Evolutionary conservation across 1,284 basidiomycete genomes (phyloP), one percentile per base, ranked within the genome.

Genomic region (Ustilago shanxiensis): DNA sequence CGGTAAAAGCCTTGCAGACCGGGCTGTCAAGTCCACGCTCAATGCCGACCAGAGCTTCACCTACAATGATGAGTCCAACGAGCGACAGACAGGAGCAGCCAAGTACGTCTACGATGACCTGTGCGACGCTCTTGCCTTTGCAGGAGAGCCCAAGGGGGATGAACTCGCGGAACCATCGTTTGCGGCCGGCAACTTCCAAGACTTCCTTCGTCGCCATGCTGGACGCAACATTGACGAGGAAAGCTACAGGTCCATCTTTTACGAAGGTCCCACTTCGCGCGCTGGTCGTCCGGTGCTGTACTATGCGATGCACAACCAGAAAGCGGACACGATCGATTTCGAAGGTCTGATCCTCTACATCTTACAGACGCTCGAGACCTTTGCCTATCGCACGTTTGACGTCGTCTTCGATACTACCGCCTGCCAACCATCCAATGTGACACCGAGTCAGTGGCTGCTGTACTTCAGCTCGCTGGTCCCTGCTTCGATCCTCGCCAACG

Each of bases 311-410:
- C 62, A 55, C n/a, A 73, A 72, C 74, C 89, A 95, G 50, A 91
- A 93, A 71, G 91, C 93, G 1, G 93, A 94, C 79, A 90, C 91
- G 0, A 88, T 95, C 51, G 94, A 97, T 83, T 90, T 95, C 35
- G 94, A 96, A 80, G 86, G 95, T 3, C 86, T 98, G 41, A 91
- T 95, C 35, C 61, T 79, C 37, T 76, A 82, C 56, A 59, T 78
- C 28, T 55, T 84, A 1, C 71, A 80, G 60, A 66, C 75, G 28
- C 67, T 84, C 35, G 77, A 83, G 49, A 54, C 44, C 1, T 75
- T 72, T 35, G 55, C 65, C 2, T 60, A 66, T 28, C 71, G 74
- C 20, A 72, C 70, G 20, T 84, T 76, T 31, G 82, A 84, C 55
- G 55, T 82, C n/a, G 57, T 80, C 49, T 16, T 83, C 26, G 81